A percentile compares a stretch with the other conserved stretches of the same genome.
These are phyloP conservation scores for Eucalyptus globulus DNA, from an alignment of 345 rosid species.

Conservation along the genomic window DNA sequence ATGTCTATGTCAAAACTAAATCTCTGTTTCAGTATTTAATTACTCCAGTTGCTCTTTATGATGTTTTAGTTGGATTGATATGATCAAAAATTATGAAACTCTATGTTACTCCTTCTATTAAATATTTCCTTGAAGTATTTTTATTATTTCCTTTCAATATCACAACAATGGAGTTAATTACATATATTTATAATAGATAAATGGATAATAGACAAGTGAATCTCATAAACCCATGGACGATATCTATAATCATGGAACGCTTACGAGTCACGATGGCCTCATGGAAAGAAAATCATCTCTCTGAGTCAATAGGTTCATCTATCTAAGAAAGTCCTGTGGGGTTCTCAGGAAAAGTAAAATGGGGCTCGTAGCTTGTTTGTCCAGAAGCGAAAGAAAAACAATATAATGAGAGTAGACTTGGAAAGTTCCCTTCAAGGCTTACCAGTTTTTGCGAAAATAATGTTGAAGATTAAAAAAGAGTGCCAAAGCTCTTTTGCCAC, in stretches of 20 bases:
- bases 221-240: background rate
- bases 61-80: background rate
- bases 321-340: no score
- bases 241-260: background rate
- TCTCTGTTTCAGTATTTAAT: background rate
- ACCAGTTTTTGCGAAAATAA: background rate
- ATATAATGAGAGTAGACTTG: background rate
- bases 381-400: no score
- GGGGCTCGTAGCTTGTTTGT: no score
- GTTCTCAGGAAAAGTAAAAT: no score
- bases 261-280: background rate
- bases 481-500: background rate
- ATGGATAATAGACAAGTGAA: background rate
- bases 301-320: no score
- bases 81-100: accelerated
- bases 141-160: background rate
- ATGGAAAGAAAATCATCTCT: no score
- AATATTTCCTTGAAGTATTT: background rate
- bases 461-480: background rate
- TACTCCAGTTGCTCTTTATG: background rate
- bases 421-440: background rate
- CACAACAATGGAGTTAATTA: background rate
- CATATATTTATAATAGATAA: background rate
- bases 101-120: background rate
- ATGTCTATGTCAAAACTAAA: background rate